Evolutionary conservation across 2,329 filamentous ascomycete genomes (phyloP).

Genomic region (Exophiala sideris): DNA sequence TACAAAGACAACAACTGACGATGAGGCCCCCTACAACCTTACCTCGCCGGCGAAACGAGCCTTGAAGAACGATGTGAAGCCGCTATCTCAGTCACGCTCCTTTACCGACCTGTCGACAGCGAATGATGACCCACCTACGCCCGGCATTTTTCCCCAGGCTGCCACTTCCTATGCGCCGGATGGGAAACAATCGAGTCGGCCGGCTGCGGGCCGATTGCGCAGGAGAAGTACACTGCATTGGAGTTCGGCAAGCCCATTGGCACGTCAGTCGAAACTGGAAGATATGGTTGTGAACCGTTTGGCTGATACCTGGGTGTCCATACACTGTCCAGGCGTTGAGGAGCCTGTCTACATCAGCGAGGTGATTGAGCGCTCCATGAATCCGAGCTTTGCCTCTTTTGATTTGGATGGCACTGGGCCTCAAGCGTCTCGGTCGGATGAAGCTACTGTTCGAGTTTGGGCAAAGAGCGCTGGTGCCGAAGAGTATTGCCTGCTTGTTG

Average conservation of each 20-base stretch:
- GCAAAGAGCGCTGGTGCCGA: slow-evolving; percentile 55
- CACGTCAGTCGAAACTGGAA: slow-evolving; percentile 72
- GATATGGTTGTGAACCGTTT: slow-evolving; percentile 67
- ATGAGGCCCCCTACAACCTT: slow-evolving; percentile 65
- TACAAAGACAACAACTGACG: slow-evolving; percentile 68
- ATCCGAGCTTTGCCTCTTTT: slow-evolving; percentile 85
- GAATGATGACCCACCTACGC: slow-evolving; percentile 16
- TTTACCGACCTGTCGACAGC: slow-evolving; percentile 35
- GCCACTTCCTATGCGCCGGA: slow-evolving; percentile 24
- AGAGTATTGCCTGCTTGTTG: slow-evolving; percentile 63
- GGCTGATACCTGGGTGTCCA: slow-evolving; percentile 84
- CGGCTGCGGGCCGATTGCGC: slow-evolving; percentile 40
- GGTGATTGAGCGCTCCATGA: slow-evolving; percentile 73
- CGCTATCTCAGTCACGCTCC: slow-evolving; percentile 57
- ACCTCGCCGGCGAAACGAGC: slow-evolving; percentile 66
- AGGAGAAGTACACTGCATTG: slow-evolving; percentile 62
- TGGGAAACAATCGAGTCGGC: slow-evolving; percentile 31
- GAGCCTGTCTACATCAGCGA: slow-evolving; percentile 92
- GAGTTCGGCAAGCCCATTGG: slow-evolving; percentile 56
- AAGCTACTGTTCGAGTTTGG: slow-evolving; percentile 71
- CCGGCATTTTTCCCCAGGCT: slow-evolving; percentile 23
- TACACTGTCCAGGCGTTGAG: slow-evolving; percentile 64
- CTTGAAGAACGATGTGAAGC: slow-evolving; percentile 48
- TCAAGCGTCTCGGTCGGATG: slow-evolving; percentile 61
- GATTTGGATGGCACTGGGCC: slow-evolving; percentile 65